Evolutionary conservation across 2,329 filamentous ascomycete species (phyloP).

Genomic region (Chrysoporthe deuterocubensis): DNA sequence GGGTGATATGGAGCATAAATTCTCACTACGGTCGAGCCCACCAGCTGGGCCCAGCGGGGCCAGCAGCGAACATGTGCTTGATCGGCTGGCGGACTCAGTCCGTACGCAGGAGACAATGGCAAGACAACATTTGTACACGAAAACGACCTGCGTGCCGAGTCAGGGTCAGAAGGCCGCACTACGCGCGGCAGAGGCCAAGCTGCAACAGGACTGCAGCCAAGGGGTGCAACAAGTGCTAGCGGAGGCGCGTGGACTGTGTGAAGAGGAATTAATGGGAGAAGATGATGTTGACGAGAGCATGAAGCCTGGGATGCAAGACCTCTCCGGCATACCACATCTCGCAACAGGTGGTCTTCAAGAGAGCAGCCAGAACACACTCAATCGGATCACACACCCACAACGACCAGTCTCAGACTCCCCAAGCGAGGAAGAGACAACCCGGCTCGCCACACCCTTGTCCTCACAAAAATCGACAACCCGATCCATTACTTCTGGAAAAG

Average conservation of each 20-base stretch:
- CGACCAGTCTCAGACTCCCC: not conserved
- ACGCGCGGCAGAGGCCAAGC: not conserved
- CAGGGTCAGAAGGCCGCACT: not conserved
- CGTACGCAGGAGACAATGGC: not conserved
- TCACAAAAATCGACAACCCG: not conserved
- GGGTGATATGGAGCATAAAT: not conserved
- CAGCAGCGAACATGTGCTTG: not conserved
- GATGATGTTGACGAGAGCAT: not conserved
- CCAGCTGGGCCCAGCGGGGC: too few relatives aligned
- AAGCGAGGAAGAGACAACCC: not conserved
- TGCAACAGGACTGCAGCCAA: not conserved
- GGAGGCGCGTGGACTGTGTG: too few relatives aligned
- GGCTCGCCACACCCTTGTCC: conserved; percentile 2
- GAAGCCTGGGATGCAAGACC: not conserved
- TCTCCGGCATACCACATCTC: too few relatives aligned
- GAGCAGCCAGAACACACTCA: conserved; percentile 6
- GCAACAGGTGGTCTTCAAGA: not conserved
- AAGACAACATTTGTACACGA: too few relatives aligned
- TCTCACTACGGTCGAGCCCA: not conserved
- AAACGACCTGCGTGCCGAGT: too few relatives aligned
- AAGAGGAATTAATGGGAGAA: not conserved
- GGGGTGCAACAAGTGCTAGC: not conserved
- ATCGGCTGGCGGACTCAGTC: not conserved
- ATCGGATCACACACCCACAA: not conserved
- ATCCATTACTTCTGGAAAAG: not conserved